Base-by-base conservation (phyloP, 305 asterid genomes). In the Fraxinus paxiana region DNA sequence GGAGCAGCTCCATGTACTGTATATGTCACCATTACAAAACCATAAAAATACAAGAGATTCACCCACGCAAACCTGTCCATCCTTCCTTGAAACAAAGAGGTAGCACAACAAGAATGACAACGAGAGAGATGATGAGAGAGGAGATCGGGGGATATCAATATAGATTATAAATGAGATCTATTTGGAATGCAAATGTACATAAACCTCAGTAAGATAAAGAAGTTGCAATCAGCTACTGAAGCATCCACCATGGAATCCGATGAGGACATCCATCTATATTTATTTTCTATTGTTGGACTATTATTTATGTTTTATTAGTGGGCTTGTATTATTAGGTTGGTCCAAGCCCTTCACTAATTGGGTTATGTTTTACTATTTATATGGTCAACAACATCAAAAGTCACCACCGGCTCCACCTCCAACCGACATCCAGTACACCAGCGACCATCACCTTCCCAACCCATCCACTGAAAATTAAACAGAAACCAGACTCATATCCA, bases 1-100 rank as follows among this genome's bases (percentile, higher is more conserved):
- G 31, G 31, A 61, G 70, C 71, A 61, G 20, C 67, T 56, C 26
- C 28, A 3, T 56, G 24, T 61, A 24, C n/a, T 22, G 33, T 22
- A 20, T 61, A 61, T 61, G 33, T 61, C 15, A 61, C 33, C 15
- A 10, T 20, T 61, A 63, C 31, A 37, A 22, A 12, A 17, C 28
- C 48, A 43, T 69, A 75, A 41, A 76, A 33, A 83, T 65, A 56
- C 28, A 56, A 18, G 26, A 56, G 67, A 61, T 61, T 20, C 71
- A 7, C 34, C 31, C 13, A 61, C 6, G 3, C 13, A 61, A 61
- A 61, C 71, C 31, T 0, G 2, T 1, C 71, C 31, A 59, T 9
- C 63, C 33, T 41, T 33, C 30, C 70, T 59, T 24, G 77, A 78
- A 73, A 43, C 74, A 69, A 59, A 80, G 17, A 48, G 30, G 12